Evolutionary conservation across 768 basidiomycete genomes (phyloP).

Genomic region (Boletus tomentosulus): DNA sequence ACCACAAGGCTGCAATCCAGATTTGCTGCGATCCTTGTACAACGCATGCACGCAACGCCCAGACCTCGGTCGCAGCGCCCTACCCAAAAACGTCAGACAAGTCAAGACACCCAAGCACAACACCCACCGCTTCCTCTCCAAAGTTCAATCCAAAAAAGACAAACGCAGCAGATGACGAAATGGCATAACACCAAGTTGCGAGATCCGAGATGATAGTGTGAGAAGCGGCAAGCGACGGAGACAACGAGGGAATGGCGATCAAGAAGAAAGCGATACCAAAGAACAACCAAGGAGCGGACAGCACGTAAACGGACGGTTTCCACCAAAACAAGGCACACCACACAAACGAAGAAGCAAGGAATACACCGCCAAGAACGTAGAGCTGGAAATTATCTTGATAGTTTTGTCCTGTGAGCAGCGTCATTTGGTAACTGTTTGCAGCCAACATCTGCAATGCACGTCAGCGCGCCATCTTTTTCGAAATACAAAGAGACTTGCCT

Average conservation of each 20-base stretch:
- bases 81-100: conserved; percentile 26
- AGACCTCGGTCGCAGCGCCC: conserved; percentile 93
- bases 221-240: conserved; percentile 50
- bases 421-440: conserved; percentile 94
- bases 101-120: conserved; percentile 6
- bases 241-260: conserved; percentile 81
- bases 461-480: conserved; percentile 1
- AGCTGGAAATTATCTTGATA: conserved; percentile 77
- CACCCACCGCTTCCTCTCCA: conserved; percentile 85
- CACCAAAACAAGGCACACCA: conserved; percentile 91
- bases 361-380: conserved; percentile 87
- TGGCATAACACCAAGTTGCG: conserved; percentile 89
- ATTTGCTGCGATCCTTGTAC: conserved; percentile 95
- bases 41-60: conserved; percentile 86
- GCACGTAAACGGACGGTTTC: conserved; percentile 83
- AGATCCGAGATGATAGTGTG: conserved; percentile 67
- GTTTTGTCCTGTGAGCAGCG: conserved; percentile 81
- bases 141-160: conserved; percentile 94
- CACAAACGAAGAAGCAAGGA: conserved; percentile 77
- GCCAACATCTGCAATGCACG: conserved; percentile 59
- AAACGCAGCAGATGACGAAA: conserved; percentile 92
- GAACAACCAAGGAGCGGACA: conserved; percentile 87
- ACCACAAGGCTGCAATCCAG: conserved; percentile 95
- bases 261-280: conserved; percentile 89
- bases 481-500: conserved; percentile 39